Conservation (phyloP, 106 monocot genomes). For the Cymbidium sinense region DNA sequence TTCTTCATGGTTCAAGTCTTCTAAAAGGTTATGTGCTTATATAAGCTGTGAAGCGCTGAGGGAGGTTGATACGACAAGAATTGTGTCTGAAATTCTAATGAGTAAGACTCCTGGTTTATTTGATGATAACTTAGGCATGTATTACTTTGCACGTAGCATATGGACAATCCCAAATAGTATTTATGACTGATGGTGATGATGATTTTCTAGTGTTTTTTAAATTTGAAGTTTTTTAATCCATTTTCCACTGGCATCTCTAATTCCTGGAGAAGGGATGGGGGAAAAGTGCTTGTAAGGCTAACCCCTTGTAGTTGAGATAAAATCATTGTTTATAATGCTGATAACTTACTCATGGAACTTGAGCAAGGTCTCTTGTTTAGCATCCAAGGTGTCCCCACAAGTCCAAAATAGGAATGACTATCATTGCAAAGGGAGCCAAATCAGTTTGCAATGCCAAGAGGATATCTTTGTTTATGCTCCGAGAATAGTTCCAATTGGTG, state of each 20-base stretch:
- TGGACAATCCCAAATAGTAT: background rate
- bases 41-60: slow-evolving; percentile 70
- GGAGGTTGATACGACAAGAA: slow-evolving; percentile 88
- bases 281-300: background rate
- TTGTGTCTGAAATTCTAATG: slow-evolving; percentile 61
- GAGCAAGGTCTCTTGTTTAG: too few species aligned
- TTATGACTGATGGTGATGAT: background rate
- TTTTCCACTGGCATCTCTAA: background rate
- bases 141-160: background rate
- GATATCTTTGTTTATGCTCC: too few species aligned
- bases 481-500: too few species aligned
- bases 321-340: background rate
- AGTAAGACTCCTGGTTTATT: slow-evolving; percentile 30
- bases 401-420: too few species aligned
- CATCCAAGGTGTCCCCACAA: too few species aligned
- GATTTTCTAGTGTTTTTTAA: background rate
- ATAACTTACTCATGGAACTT: too few species aligned
- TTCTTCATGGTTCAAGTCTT: slow-evolving; percentile 77
- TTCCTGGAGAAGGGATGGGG: background rate
- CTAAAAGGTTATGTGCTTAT: slow-evolving; percentile 70
- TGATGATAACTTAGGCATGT: background rate
- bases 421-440: too few species aligned
- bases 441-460: too few species aligned
- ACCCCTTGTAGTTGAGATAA: background rate
- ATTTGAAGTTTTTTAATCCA: background rate